Evolutionary conservation across 768 basidiomycete genomes (phyloP).

Genomic region (Mycena vulgaris): DNA sequence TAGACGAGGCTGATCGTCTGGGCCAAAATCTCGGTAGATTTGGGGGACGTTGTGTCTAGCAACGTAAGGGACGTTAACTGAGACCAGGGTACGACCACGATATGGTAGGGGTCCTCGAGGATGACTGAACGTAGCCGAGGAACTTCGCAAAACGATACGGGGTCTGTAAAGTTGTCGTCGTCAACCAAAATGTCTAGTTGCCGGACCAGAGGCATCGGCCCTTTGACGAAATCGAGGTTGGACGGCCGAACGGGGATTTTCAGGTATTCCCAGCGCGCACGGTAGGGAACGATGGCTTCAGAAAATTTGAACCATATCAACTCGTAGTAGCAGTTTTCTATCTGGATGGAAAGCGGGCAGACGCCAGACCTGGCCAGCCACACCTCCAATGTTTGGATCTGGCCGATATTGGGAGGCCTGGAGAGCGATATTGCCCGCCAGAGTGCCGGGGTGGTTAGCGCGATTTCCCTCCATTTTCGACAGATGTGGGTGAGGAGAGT

Average conservation of each 20-base stretch:
- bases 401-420: neutral
- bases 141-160: too few relatives aligned
- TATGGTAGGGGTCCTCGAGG: neutral
- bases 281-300: neutral
- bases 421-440: slow-evolving; percentile 22
- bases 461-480: slow-evolving; percentile 5
- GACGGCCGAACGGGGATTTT: neutral
- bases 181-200: neutral
- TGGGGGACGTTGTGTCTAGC: neutral
- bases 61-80: slow-evolving; percentile 19
- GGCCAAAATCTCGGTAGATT: neutral
- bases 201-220: neutral
- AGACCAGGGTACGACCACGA: neutral
- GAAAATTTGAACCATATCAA: too few relatives aligned
- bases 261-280: slow-evolving; percentile 13
- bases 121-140: neutral
- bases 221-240: neutral
- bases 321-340: neutral
- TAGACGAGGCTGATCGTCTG: neutral
- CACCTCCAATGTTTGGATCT: neutral
- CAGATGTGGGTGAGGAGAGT: neutral
- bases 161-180: neutral
- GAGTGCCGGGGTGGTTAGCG: slow-evolving; percentile 4
- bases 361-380: slow-evolving; percentile 11
- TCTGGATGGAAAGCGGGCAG: slow-evolving; percentile 5